Evolutionary conservation across 768 basidiomycete genomes (phyloP).

Genomic region (Asterophora parasitica): DNA sequence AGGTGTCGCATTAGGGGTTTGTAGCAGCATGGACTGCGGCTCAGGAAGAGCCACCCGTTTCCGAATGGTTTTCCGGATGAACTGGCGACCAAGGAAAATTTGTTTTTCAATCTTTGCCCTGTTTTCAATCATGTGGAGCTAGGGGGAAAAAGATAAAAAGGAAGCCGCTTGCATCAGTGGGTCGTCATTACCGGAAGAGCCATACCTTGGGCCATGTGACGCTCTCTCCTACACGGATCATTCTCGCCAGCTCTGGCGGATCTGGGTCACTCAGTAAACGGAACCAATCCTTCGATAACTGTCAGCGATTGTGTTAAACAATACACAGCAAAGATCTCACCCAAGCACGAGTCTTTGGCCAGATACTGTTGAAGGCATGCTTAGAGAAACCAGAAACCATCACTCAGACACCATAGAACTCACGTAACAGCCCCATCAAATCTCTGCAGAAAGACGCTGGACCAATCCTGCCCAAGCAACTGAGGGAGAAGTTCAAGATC

Average conservation of each 20-base stretch:
- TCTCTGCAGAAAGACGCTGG: conserved; percentile 90
- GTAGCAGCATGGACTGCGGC: conserved; percentile 19
- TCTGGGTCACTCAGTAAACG: conserved; percentile 82
- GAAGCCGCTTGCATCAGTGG: background rate
- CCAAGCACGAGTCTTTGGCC: conserved; percentile 77
- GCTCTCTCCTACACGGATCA: conserved; percentile 81
- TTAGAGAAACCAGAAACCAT: conserved; percentile 18
- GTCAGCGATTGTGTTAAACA: conserved; percentile 2
- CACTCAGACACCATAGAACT: conserved; percentile 30
- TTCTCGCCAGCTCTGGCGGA: conserved; percentile 70
- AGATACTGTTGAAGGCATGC: conserved; percentile 47
- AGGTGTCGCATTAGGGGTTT: conserved; percentile 12
- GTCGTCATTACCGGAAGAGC: background rate
- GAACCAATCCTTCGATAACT: conserved; percentile 67
- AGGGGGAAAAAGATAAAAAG: background rate
- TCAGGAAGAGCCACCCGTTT: conserved; percentile 19
- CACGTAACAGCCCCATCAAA: conserved; percentile 89
- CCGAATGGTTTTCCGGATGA: conserved; percentile 56
- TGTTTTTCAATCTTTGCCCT: conserved; percentile 81
- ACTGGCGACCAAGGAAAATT: conserved; percentile 73
- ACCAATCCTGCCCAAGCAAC: conserved; percentile 92
- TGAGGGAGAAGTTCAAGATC: conserved; percentile 96
- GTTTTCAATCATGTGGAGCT: conserved; percentile 95
- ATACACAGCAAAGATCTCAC: conserved; percentile 31
- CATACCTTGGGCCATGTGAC: conserved; percentile 97